phyloP scores from a whole-genome alignment of 495 filamentous ascomycete genomes.

The Talaromyces stipitatus region DNA sequence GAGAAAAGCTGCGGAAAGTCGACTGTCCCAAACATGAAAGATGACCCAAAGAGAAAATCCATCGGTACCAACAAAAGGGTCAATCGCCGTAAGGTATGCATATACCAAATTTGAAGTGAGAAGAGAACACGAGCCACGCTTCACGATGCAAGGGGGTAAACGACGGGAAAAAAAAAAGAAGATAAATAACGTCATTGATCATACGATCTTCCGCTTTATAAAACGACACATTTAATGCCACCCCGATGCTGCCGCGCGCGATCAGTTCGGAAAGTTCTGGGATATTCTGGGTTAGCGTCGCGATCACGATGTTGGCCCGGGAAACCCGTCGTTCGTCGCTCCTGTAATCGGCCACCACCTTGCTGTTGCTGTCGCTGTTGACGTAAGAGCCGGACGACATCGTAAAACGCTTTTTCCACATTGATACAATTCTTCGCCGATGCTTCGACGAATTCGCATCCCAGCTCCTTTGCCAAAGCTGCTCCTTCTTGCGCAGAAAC shows the following conservation, averaged over 20 bases:
- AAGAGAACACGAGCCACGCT: slow-evolving; percentile 4
- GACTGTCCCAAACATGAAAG: background rate
- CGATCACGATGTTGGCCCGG: slow-evolving; percentile 30
- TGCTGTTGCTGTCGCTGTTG: slow-evolving; percentile 61
- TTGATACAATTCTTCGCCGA: slow-evolving; percentile 99
- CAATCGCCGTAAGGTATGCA: background rate
- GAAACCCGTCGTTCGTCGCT: slow-evolving; percentile 33
- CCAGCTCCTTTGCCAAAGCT: slow-evolving; percentile 81
- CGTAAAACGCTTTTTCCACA: slow-evolving; percentile 97
- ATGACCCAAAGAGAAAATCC: background rate
- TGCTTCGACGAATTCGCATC: slow-evolving; percentile 96
- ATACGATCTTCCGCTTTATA: slow-evolving; percentile 27
- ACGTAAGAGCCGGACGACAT: slow-evolving; percentile 85
- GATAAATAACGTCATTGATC: slow-evolving; percentile 16
- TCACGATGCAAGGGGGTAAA: slow-evolving; percentile 1
- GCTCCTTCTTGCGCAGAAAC: slow-evolving; percentile 96
- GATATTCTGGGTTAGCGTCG: slow-evolving; percentile 33
- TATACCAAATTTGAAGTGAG: slow-evolving; percentile 1
- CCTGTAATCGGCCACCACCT: slow-evolving; percentile 23
- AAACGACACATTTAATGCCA: slow-evolving; percentile 31
- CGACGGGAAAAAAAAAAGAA: slow-evolving; percentile 4
- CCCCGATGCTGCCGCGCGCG: slow-evolving; percentile 29
- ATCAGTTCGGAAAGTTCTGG: slow-evolving; percentile 35
- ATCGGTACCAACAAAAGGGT: background rate
- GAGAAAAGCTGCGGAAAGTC: background rate